Conservation (phyloP, 1,284 basidiomycete genomes). For the Boletus calvinii region DNA sequence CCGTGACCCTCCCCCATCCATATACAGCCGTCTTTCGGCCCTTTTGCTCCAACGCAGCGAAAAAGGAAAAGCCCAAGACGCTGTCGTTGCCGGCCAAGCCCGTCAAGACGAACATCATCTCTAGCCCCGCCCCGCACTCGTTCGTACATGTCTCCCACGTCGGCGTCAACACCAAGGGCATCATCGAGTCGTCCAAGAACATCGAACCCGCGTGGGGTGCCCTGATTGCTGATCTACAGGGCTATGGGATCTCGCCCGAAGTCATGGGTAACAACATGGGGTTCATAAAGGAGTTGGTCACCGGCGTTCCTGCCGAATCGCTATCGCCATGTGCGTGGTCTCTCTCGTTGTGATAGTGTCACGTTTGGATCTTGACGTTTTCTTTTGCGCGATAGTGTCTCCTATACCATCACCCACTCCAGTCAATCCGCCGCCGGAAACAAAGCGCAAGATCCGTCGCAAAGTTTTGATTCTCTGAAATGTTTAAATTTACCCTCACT, state of each 20-base stretch:
- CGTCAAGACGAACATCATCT: slow-evolving; percentile 63
- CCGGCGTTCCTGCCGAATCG: slow-evolving; percentile 25
- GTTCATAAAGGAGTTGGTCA: slow-evolving; percentile 68
- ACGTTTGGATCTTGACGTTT: slow-evolving; percentile 1
- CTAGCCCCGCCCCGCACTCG: slow-evolving; percentile 67
- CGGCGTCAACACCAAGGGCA: slow-evolving; percentile 68
- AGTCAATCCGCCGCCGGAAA: slow-evolving; percentile 21
- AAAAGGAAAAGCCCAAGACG: slow-evolving; percentile 25
- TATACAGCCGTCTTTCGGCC: slow-evolving; percentile 29
- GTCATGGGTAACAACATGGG: slow-evolving; percentile 60
- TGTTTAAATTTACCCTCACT: background rate
- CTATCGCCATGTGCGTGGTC: slow-evolving; percentile 16
- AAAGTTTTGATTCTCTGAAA: slow-evolving; percentile 31
- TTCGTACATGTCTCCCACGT: slow-evolving; percentile 90
- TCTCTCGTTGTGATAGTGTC: background rate
- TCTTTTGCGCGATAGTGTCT: slow-evolving; percentile 13
- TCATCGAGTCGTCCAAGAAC: slow-evolving; percentile 70
- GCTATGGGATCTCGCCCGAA: slow-evolving; percentile 53
- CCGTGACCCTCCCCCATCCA: background rate
- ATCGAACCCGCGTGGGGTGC: slow-evolving; percentile 78
- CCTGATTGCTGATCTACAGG: slow-evolving; percentile 62
- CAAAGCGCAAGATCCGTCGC: slow-evolving; percentile 34
- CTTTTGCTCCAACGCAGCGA: slow-evolving; percentile 24
- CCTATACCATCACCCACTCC: slow-evolving; percentile 11
- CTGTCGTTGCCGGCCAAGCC: slow-evolving; percentile 31